These are phyloP conservation scores for Phytopythium aichiense DNA, from an alignment of 352 stramenopile genomes.

Conservation along the genomic window DNA sequence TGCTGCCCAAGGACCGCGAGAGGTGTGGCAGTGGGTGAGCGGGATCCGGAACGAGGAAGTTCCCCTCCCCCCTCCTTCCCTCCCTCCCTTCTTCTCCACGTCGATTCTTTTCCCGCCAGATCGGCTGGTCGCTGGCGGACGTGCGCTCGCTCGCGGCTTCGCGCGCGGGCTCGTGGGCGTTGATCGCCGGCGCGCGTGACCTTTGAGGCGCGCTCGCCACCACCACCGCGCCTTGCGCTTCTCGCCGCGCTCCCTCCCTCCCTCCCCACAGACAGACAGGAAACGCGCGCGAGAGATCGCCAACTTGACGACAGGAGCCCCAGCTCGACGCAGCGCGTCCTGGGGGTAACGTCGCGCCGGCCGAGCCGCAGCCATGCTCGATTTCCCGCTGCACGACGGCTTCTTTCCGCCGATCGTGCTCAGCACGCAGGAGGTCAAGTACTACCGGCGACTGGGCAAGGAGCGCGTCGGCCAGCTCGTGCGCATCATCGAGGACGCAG, in stretches of 20 bases:
- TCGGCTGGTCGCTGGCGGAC: not conserved
- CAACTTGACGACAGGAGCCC: not conserved
- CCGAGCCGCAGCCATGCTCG: slow-evolving; percentile 27
- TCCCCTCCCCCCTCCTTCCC: too few species aligned
- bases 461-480: slow-evolving; percentile 69
- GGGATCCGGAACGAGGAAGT: too few species aligned
- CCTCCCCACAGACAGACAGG: not conserved
- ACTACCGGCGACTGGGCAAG: slow-evolving; percentile 76
- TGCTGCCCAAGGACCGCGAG: not conserved
- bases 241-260: not conserved
- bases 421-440: slow-evolving; percentile 57
- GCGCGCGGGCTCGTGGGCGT: too few species aligned
- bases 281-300: not conserved
- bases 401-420: slow-evolving; percentile 84
- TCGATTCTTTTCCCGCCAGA: not conserved
- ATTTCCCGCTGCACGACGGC: slow-evolving; percentile 69
- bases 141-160: too few species aligned
- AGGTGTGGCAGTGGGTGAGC: too few species aligned
- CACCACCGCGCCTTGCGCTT: not conserved
- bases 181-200: not conserved
- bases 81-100: too few species aligned
- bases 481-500: slow-evolving; percentile 74
- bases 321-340: not conserved
- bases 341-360: not conserved
- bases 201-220: slow-evolving; percentile 1